Evolutionary conservation across 768 basidiomycete species (phyloP).

Genomic region (Cystobasidium tubakii): DNA sequence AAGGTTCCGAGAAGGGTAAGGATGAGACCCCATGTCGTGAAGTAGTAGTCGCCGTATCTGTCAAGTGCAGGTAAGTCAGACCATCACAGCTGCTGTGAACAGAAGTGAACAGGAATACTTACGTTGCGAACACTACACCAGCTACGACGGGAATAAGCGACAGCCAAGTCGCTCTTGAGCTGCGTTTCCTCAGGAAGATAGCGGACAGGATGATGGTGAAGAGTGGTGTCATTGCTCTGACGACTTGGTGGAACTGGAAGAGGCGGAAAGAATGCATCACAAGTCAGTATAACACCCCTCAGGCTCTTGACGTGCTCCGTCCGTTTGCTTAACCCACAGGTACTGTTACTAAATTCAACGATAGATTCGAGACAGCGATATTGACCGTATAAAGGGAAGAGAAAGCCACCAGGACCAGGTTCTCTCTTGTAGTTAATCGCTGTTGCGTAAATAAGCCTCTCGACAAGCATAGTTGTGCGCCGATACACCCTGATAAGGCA

Average conservation of each 20-base stretch:
- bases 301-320: neutral
- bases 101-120: slow-evolving; percentile 13
- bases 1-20: slow-evolving; percentile 84
- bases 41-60: slow-evolving; percentile 93
- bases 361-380: slow-evolving; percentile 88
- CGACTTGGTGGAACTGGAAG: slow-evolving; percentile 86
- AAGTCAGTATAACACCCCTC: neutral
- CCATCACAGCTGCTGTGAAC: neutral
- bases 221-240: slow-evolving; percentile 83
- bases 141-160: slow-evolving; percentile 76
- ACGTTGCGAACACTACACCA: slow-evolving; percentile 84
- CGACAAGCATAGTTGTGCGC: slow-evolving; percentile 64
- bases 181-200: slow-evolving; percentile 60
- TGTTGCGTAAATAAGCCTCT: slow-evolving; percentile 60
- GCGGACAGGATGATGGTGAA: slow-evolving; percentile 78
- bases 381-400: slow-evolving; percentile 88
- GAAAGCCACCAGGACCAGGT: slow-evolving; percentile 66
- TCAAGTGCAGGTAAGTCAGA: too few relatives aligned
- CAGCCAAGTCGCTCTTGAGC: slow-evolving; percentile 61
- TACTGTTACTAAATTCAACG: slow-evolving; percentile 45
- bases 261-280: neutral
- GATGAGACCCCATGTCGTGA: slow-evolving; percentile 73
- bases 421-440: slow-evolving; percentile 56
- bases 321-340: slow-evolving; percentile 41
- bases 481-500: slow-evolving; percentile 60